Conservation (phyloP, 148 eudicot species). For the Rhododendron ovatum region DNA sequence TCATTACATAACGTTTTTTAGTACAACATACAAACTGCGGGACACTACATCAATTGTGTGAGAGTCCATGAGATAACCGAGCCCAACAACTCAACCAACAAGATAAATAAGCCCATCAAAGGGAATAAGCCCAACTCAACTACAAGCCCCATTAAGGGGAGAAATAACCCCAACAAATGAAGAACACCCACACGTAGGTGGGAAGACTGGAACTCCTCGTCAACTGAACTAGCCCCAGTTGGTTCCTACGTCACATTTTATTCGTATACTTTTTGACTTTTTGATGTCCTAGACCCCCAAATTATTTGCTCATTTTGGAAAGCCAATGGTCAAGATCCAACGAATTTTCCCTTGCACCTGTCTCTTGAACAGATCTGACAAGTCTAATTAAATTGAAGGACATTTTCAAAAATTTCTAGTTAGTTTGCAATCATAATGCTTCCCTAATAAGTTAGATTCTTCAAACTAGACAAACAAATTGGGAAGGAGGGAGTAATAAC, state of each 20-base stretch:
- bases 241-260: neutral
- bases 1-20: too few species aligned
- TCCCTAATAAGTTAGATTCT: neutral
- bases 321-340: neutral
- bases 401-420: neutral
- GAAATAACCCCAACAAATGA: neutral
- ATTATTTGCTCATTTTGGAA: neutral
- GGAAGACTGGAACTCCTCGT: neutral
- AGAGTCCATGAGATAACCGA: neutral
- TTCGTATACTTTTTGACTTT: neutral
- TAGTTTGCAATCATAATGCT: neutral
- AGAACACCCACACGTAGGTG: neutral
- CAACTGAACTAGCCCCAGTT: neutral
- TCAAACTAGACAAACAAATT: neutral
- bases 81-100: too few species aligned
- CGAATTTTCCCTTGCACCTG: neutral
- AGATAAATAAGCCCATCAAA: neutral
- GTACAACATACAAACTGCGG: neutral
- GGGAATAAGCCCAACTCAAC: neutral
- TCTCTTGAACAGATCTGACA: neutral
- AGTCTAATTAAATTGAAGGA: neutral
- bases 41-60: neutral
- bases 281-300: neutral
- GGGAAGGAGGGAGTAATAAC: neutral
- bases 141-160: neutral